These are phyloP conservation scores for Diutina neorugosa DNA, from an alignment of 1,139 yeast genomes.

Conservation along the genomic window DNA sequence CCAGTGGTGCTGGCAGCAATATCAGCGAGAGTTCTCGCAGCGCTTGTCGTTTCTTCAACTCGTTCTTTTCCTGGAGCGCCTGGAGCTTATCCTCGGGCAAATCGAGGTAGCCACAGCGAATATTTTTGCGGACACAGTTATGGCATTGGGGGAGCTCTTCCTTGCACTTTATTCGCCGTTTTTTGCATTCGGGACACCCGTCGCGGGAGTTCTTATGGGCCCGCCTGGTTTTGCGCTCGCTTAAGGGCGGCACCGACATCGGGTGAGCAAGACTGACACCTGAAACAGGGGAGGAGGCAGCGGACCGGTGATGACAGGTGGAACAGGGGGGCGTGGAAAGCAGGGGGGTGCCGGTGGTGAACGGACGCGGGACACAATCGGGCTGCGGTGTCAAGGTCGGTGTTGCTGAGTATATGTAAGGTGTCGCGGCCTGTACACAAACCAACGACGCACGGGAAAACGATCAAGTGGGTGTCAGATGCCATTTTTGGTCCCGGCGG, in stretches of 20 bases:
- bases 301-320: not conserved
- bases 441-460: not conserved
- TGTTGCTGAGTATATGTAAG: not conserved
- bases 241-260: not conserved
- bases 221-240: conserved; percentile 27
- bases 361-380: not conserved
- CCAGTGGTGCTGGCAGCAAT: not conserved
- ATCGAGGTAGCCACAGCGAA: conserved; percentile 32
- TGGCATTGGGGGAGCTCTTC: conserved; percentile 33
- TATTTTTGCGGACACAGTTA: conserved; percentile 26
- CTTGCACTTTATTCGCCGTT: conserved; percentile 31
- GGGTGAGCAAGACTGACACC: not conserved
- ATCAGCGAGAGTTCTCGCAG: not conserved
- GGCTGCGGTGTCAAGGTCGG: not conserved
- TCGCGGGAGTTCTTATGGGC: conserved; percentile 35
- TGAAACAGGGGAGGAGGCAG: not conserved
- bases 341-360: not conserved
- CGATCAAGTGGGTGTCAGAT: not conserved
- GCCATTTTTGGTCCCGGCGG: not conserved
- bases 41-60: conserved; percentile 2
- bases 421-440: not conserved
- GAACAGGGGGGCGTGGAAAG: not conserved
- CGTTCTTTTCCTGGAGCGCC: conserved; percentile 21
- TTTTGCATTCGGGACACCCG: conserved; percentile 36
- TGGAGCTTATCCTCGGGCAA: conserved; percentile 27